Base-by-base conservation (phyloP, 768 basidiomycete species). In the Hypholoma fasciculare region DNA sequence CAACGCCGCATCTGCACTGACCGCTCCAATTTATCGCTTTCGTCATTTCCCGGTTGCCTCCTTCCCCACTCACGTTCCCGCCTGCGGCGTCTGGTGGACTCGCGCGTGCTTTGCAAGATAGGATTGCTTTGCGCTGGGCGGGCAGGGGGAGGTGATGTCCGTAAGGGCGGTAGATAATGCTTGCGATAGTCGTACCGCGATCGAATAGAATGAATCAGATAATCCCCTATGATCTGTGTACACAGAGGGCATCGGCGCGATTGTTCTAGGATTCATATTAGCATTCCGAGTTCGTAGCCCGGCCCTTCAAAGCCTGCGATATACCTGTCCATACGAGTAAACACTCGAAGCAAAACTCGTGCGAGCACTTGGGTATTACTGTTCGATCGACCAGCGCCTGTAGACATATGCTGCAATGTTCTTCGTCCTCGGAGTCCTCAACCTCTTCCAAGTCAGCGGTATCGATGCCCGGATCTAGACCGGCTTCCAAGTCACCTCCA, bases 301-400 rank as follows among this genome's bases (percentile, higher is more conserved):
- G 27, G 20, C 43, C 37, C 47, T 17, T 20, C 38, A 26, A 4
- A 9, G 54, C 14, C 4, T 52, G 13, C 26, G n/a, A 74, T 82
- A 63, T 59, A 91, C 91, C 88, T 53, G 90, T 83, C 95, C 94
- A 96, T 1, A 94, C 73, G 48, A 89, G 75, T 20, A 97, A 79
- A 69, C 95, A 98, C 56, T 92, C 90, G 63, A 96, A 96, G 66
- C 95, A 98, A 67, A 96, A 96, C 67, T 92, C 90, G 76, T 98
- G 95, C 1, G 92, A 90, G 71, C 95, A 97, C 7, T 78, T 80
- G 1, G 94, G 92, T 23, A 96, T 77, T 39, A 96, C 81, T 0
- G 94, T 90, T 46, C 90, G 78, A 74, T 97, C 93, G 13, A 80
- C 76, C 52, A 95, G 76, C 11, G 75, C 59, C 65, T 96, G 92